Base-by-base conservation (phyloP, 768 basidiomycete genomes). In the Termitomyces eurrhizus region DNA sequence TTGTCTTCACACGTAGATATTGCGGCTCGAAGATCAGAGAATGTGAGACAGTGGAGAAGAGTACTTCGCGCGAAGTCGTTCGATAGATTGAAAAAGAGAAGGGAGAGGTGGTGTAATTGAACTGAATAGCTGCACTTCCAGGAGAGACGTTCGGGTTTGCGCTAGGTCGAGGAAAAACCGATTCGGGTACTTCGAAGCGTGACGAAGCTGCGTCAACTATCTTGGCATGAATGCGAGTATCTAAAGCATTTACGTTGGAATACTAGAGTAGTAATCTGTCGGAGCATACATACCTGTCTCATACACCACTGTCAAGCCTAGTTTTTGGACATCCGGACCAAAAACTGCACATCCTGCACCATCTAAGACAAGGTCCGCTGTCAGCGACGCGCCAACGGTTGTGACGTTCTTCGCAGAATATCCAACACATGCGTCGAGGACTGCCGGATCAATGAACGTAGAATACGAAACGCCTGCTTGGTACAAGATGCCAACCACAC, bases 1-100 rank as follows among this genome's bases (percentile, higher is more conserved):
- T 69, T 18, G 88, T 88, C 68, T 88, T 86, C 63, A 92, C 74
- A 56, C 89, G 86, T 14, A 92, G 77, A 68, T 88, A 92, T 70
- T 91, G 90, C 1, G 87, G 82, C 64, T 90, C 88, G 66, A 88
- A 92, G 63, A 93, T 84, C 70, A 90, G 71, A 0, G 88, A 77
- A 64, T 86, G 79, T 9, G 77, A 76, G 2, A 77, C 76, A 3
- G 87, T 88, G 16, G 84, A 81, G 74, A 88, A 89, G 18, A 90
- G 74, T 3, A 83, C 75, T 65, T 88, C 85, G 18, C 66, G 63
- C 1, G 81, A 82, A 7, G 73, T 65, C 0, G 78, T 70, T 42
- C 86, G 83, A 62, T 69, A 73, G 63, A 88, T 78, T 16, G 80
- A 76, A 72, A 90, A 89, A 0, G 83, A 77, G 71, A 89, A 89